phyloP scores from a whole-genome alignment of 2,329 filamentous ascomycete species.

The Fusarium sp. region DNA sequence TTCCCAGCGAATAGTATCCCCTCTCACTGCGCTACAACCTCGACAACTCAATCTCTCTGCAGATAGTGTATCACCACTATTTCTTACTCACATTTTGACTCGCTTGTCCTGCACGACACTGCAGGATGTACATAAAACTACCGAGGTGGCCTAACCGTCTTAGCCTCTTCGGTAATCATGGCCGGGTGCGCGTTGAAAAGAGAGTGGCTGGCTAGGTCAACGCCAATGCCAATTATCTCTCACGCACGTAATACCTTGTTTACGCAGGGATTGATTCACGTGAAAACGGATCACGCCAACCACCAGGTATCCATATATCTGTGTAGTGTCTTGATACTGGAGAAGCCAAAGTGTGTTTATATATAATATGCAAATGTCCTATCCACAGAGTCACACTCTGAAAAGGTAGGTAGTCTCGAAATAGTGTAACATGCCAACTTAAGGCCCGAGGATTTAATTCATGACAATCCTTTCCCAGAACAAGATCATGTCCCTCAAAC shows the following conservation, averaged over 20 bases:
- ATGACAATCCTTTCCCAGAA: conserved; percentile 40
- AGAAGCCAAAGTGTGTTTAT: conserved; percentile 12
- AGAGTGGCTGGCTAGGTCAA: conserved; percentile 32
- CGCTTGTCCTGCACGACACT: conserved; percentile 25
- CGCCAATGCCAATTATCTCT: conserved; percentile 5
- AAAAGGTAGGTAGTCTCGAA: conserved; percentile 1
- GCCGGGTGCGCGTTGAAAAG: conserved; percentile 31
- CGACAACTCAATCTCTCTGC: background rate
- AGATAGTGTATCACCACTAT: background rate
- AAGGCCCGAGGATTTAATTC: conserved; percentile 42
- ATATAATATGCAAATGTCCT: conserved; percentile 21
- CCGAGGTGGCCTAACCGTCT: conserved; percentile 26
- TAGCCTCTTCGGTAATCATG: conserved; percentile 39
- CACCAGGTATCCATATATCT: background rate
- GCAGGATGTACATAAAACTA: conserved; percentile 31
- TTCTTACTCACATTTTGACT: conserved; percentile 1
- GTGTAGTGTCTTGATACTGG: background rate
- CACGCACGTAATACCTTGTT: conserved; percentile 1
- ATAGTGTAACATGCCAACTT: conserved; percentile 26
- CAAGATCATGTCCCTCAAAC: conserved; percentile 40
- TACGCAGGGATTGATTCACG: conserved; percentile 34
- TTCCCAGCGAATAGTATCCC: background rate
- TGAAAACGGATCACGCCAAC: conserved; percentile 24
- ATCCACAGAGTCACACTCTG: conserved; percentile 20
- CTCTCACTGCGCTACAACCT: background rate